These are phyloP conservation scores for Blastobotrys illinoisensis DNA, from an alignment of 1,139 yeast genomes.

Conservation along the genomic window DNA sequence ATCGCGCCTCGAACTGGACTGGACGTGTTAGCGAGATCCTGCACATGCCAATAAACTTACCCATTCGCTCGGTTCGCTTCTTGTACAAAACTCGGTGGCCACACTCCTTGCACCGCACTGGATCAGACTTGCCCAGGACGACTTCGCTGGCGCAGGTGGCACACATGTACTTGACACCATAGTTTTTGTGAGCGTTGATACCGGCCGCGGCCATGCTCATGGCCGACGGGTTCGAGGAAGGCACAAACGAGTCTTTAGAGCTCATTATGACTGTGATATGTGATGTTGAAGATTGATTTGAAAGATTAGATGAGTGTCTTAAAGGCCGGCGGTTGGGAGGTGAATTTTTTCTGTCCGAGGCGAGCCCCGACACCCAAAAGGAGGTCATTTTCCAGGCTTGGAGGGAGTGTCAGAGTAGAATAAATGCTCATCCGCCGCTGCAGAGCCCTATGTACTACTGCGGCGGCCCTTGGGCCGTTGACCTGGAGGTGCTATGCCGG, in stretches of 20 bases:
- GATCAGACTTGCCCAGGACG: conserved; percentile 86
- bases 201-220: conserved; percentile 65
- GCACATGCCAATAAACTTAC: conserved; percentile 27
- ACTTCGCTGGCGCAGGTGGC: conserved; percentile 94
- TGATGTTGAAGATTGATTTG: neutral
- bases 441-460: neutral
- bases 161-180: conserved; percentile 89
- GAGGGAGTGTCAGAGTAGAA: neutral
- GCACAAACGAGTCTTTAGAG: conserved; percentile 84
- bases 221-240: conserved; percentile 67
- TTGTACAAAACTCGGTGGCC: conserved; percentile 97
- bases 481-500: neutral
- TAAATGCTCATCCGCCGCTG: neutral
- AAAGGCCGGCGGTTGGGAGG: neutral
- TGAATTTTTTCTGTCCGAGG: conserved; percentile 1
- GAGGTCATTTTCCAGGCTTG: neutral
- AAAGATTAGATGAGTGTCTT: neutral
- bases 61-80: conserved; percentile 96
- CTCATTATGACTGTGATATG: conserved; percentile 7
- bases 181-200: conserved; percentile 61
- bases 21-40: conserved; percentile 7
- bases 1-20: conserved; percentile 66
- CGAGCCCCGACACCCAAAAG: neutral
- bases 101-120: conserved; percentile 97
- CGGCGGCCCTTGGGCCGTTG: neutral